Base-by-base conservation (phyloP, 2,329 filamentous ascomycete species). In the Metarhizium humberi region DNA sequence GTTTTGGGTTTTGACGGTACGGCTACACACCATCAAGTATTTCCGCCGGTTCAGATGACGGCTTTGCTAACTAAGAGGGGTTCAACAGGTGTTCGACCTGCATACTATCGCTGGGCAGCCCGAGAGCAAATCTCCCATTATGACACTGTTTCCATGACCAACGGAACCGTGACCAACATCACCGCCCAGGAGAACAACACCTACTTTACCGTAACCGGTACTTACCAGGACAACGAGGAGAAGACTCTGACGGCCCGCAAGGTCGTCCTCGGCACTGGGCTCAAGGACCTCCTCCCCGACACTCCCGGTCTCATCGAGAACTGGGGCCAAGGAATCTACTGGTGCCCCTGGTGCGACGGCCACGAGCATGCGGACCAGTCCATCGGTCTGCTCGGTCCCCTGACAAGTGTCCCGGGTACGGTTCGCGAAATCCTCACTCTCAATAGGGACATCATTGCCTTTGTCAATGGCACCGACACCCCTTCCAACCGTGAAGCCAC, bases 261-360 rank as follows among this genome's bases (percentile, higher is more conserved):
- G 61, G 63, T 85, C 40, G 69, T 85, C 38, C 73, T 85, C 3
- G 81, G 74, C 25, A 84, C 81, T 0, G 82, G 82, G 5, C 66
- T 85, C 20, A 68, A 67, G 6, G 81, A 85, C 60, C 63, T 80
- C 29, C 67, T 85, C 2, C 80, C 82, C 1, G 25, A 56, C 0
- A 84, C 80, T 0, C 80, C 81, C 0, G 82, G 82, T 0, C 54
- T 85, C 0, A 36, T 59, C 7, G 77, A 82, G 54, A 77, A 75
- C 61, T 85, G 78, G 75, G 81, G 79, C 51, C 73, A 78, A 56
- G 82, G 82, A 6, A 76, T 85, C 52, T 85, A 70, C 68, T 85
- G 81, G 80, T 85, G 82, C 54, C 80, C 81, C 0, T 85, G 82
- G 82, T 85, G 82, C 58, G 82, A 85, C 62, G 82, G 82, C 13